Evolutionary conservation across 1,284 basidiomycete genomes (phyloP), one percentile per base, ranked within the genome.

Genomic region (Chondrostereum purpureum): DNA sequence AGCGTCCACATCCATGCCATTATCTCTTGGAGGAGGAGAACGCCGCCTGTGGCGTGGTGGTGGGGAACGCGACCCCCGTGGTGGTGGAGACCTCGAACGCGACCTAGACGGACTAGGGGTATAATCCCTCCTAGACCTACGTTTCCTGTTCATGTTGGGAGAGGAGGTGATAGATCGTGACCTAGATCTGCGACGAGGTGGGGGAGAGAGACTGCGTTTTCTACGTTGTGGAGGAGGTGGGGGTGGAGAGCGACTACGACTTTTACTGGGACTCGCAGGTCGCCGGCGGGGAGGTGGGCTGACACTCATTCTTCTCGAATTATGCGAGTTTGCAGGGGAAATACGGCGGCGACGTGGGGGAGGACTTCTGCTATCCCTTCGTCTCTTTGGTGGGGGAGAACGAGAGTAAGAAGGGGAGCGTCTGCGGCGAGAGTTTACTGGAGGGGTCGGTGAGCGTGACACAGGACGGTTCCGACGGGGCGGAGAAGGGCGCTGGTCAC

Each of bases 341-440:
- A 69, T 51, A 21, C 78, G 70, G 40, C 78, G 71, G 33, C 76
- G 67, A 5, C 78, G 70, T 2, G 70, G 61, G 21, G 78, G 79
- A 0, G 83, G 81, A 55, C 77, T 79, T 16, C 76, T 73, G 47
- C 76, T 79, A 45, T 68, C 68, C 33, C 72, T 59, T 10, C 59
- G 66, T 51, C 64, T 60, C 11, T 53, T 53, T 27, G 66, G 67
- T 8, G 64, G 50, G 53, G 68, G 66, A 17, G 68, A 65, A 52
- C 69, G 70, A 5, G 72, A 76, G 43, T 64, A 58, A 3, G 68
- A 67, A 2, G 62, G 58, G 1, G 69, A 65, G 6, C 68, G 65
- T n/a, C n/a, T n/a, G n/a, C n/a, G n/a, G n/a, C n/a, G n/a, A n/a
- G n/a, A n/a, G n/a, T n/a, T n/a, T n/a, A n/a, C n/a, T n/a, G n/a